A percentile compares a stretch with the other conserved stretches of the same genome.
These are phyloP conservation scores for Fusarium dlaminii DNA, from an alignment of 2,329 filamentous ascomycete species.

Conservation along the genomic window DNA sequence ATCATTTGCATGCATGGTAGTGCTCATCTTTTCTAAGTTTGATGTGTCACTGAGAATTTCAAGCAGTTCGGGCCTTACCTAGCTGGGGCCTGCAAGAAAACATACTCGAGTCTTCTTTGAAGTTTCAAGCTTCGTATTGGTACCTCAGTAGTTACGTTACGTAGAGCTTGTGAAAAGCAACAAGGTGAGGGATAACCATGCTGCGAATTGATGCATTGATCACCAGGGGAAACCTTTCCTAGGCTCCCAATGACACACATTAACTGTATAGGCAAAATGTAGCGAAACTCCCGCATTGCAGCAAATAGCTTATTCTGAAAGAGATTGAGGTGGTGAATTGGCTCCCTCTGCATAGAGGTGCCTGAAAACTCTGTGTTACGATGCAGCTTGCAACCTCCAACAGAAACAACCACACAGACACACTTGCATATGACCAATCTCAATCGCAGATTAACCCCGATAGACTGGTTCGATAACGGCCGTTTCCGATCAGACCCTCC, in stretches of 20 bases:
- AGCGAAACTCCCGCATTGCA: background rate
- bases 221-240: background rate
- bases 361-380: conserved; percentile 11
- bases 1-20: background rate
- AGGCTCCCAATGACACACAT: background rate
- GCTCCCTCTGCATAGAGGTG: conserved; percentile 15
- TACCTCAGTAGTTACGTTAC: background rate
- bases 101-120: background rate
- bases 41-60: background rate
- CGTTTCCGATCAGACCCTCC: conserved; percentile 10
- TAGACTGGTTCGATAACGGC: conserved; percentile 14
- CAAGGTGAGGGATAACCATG: too few relatives aligned
- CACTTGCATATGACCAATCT: background rate
- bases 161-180: background rate
- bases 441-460: background rate
- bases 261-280: background rate
- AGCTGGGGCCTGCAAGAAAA: background rate
- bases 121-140: background rate
- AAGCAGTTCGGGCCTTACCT: background rate
- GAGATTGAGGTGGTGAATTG: background rate
- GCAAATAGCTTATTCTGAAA: background rate
- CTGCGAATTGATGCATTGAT: background rate
- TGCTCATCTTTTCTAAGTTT: background rate
- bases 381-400: conserved; percentile 3
- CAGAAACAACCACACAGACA: background rate